These are phyloP conservation scores for Rhodofomes roseus DNA, from an alignment of 1,284 basidiomycete genomes.

Conservation along the genomic window DNA sequence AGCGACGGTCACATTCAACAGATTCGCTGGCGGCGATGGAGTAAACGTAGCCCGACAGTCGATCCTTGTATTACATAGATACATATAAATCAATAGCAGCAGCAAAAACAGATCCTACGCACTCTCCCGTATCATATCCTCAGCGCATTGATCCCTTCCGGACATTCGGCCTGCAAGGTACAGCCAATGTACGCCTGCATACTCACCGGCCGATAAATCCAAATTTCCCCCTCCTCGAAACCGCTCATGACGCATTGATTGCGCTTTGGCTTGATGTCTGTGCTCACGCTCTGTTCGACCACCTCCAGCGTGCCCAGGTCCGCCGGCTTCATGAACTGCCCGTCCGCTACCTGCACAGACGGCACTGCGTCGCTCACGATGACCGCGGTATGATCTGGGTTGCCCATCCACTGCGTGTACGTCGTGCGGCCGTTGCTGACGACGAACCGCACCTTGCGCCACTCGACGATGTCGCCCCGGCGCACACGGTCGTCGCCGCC, in stretches of 20 bases:
- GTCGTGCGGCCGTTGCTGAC: conserved; percentile 13
- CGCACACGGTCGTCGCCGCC: conserved; percentile 50
- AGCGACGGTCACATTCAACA: not conserved
- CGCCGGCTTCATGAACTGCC: conserved; percentile 20
- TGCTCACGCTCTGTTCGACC: conserved; percentile 32
- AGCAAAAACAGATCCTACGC: not conserved
- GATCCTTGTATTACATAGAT: not conserved
- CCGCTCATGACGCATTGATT: conserved; percentile 28
- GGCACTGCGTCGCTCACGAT: conserved; percentile 30
- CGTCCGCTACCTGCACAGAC: conserved; percentile 20
- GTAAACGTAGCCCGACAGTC: not conserved
- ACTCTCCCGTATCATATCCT: conserved; percentile 2
- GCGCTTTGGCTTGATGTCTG: conserved; percentile 24
- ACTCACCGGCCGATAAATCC: conserved; percentile 37
- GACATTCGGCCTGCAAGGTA: conserved; percentile 20
- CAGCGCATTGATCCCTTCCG: conserved; percentile 17
- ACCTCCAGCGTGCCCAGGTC: conserved; percentile 32
- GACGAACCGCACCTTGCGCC: conserved; percentile 39
- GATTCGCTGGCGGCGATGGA: not conserved
- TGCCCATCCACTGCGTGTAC: conserved; percentile 24
- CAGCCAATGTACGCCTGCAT: conserved; percentile 33
- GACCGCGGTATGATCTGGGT: conserved; percentile 36
- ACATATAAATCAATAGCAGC: not conserved
- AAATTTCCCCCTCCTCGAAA: conserved; percentile 34
- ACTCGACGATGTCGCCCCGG: conserved; percentile 55